Evolutionary conservation across 176 grass and related monocot species (phyloP).

Genomic region (Pharus latifolius): DNA sequence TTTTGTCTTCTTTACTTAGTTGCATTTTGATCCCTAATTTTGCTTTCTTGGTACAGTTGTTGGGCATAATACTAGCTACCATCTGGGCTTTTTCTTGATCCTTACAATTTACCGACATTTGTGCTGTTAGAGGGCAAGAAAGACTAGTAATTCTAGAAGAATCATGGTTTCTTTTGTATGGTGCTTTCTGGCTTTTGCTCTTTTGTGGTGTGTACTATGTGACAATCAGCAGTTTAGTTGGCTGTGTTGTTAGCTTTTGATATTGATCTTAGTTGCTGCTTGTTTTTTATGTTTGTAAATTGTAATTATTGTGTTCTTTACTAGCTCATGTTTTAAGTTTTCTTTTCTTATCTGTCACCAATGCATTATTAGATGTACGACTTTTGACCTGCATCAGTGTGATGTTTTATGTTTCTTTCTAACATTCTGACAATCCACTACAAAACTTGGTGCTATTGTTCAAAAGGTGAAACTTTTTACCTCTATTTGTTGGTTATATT

Average conservation of each 20-base stretch:
- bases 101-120: not conserved
- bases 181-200: constrained; percentile 13
- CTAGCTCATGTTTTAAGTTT: not conserved
- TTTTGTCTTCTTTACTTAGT: not conserved
- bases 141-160: constrained; percentile 18
- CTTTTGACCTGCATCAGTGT: not conserved
- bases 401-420: not conserved
- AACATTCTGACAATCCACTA: not conserved
- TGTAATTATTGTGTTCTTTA: not conserved
- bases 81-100: not conserved
- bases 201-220: constrained; percentile 6
- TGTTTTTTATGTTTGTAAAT: not conserved
- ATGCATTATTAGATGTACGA: not conserved
- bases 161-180: constrained; percentile 12
- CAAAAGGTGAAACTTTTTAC: not conserved
- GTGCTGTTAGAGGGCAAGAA: constrained; percentile 3
- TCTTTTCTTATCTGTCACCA: not conserved
- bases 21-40: constrained; percentile 13
- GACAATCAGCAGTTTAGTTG: not conserved
- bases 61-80: not conserved
- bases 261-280: constrained; percentile 10
- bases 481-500: not conserved
- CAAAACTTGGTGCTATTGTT: not conserved
- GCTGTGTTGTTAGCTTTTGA: not conserved
- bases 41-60: constrained; percentile 8